Conservation (phyloP, 202 grass and related monocot species). For the Miscanthus sacchariflorus region DNA sequence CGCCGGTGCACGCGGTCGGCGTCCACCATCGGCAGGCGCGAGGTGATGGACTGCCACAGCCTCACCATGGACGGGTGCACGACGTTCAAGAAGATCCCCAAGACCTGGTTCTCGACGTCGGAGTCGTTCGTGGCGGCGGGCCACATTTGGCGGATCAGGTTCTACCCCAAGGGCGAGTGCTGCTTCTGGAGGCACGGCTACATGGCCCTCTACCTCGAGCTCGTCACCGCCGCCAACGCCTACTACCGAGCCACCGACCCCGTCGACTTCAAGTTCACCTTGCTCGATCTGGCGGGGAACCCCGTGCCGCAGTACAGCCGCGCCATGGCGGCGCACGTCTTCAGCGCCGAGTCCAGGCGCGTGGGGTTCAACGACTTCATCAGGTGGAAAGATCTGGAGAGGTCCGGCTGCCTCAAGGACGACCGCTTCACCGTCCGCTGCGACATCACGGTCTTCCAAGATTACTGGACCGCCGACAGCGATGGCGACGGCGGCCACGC, state of each 20-base stretch:
- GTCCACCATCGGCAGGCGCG: constrained; percentile 11
- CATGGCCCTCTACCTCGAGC: constrained; percentile 22
- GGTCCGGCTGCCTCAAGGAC: constrained; percentile 1
- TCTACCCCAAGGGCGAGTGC: background rate
- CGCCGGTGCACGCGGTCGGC: background rate
- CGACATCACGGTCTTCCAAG: background rate
- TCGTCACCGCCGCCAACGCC: background rate
- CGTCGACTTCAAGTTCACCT: background rate
- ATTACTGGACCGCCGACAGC: background rate
- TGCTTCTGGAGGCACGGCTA: background rate
- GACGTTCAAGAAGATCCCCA: background rate
- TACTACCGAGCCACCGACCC: background rate
- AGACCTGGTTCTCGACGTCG: background rate
- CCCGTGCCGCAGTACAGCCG: background rate
- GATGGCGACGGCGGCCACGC: background rate
- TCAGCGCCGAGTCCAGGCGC: background rate
- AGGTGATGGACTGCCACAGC: constrained; percentile 19
- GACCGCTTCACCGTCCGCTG: constrained; percentile 11
- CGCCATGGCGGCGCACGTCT: background rate
- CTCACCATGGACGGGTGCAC: background rate
- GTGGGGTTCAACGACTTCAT: background rate
- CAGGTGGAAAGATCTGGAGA: background rate
- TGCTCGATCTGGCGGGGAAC: constrained; percentile 5
- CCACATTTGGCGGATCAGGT: constrained; percentile 4
- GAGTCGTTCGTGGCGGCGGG: constrained; percentile 11